phyloP scores from a whole-genome alignment of 805 yeast genomes.

The Hanseniaspora mollemarum region DNA sequence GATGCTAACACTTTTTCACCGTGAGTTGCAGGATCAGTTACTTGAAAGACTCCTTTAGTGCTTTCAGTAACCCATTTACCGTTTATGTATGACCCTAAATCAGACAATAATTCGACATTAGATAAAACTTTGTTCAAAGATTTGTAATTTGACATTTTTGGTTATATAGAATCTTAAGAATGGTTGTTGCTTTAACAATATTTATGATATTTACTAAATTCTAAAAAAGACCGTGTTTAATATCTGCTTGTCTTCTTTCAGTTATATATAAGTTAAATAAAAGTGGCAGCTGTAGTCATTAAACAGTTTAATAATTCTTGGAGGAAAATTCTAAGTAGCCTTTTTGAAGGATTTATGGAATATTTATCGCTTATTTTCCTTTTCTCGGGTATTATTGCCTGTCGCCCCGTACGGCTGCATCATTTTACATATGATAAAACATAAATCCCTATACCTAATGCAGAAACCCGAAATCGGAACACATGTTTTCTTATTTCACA shows the following conservation, averaged over 20 bases:
- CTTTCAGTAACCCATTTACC: conserved; percentile 10
- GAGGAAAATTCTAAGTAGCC: too few relatives aligned
- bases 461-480: too few relatives aligned
- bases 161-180: too few relatives aligned
- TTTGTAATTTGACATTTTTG: background rate
- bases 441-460: too few relatives aligned
- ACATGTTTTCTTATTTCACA: background rate
- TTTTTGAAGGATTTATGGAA: too few relatives aligned
- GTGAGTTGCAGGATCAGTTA: conserved; percentile 60
- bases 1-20: conserved; percentile 41
- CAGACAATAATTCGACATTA: conserved; percentile 1
- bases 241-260: too few relatives aligned
- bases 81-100: conserved; percentile 9
- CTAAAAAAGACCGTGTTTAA: too few relatives aligned
- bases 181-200: background rate
- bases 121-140: background rate
- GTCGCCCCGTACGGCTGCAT: too few relatives aligned
- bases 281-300: background rate
- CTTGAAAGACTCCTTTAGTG: conserved; percentile 36
- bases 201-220: background rate
- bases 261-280: too few relatives aligned
- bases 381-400: background rate
- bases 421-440: too few relatives aligned
- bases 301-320: too few relatives aligned
- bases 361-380: background rate